phyloP scores from a whole-genome alignment of 495 filamentous ascomycete genomes.

The Lophiotrema nucula region DNA sequence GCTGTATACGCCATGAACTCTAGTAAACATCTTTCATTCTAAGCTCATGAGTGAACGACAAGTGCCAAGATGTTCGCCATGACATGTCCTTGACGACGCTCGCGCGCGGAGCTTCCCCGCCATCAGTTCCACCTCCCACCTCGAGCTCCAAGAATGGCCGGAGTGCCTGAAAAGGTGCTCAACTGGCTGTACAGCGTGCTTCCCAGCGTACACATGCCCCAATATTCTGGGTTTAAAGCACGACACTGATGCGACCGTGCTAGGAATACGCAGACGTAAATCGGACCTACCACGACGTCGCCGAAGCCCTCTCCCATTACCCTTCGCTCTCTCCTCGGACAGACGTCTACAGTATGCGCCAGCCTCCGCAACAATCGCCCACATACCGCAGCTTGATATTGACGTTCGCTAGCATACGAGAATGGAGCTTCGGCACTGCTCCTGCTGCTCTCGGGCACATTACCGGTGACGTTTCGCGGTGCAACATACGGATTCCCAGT shows the following conservation, averaged over 20 bases:
- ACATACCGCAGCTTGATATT: slow-evolving; percentile 2
- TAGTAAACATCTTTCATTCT: too few species aligned
- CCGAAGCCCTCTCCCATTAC: slow-evolving; percentile 74
- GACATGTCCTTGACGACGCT: background rate
- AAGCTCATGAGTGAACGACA: too few species aligned
- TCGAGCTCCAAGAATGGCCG: slow-evolving; percentile 54
- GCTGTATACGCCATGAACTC: too few species aligned
- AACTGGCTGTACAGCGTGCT: slow-evolving; percentile 94
- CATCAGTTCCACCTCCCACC: slow-evolving; percentile 1
- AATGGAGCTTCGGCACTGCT: slow-evolving; percentile 85
- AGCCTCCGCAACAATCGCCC: slow-evolving; percentile 3
- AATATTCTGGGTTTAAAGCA: background rate
- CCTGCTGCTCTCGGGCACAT: slow-evolving; percentile 78
- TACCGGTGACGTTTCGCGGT: slow-evolving; percentile 86
- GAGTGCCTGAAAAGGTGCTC: slow-evolving; percentile 81
- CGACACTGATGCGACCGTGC: slow-evolving; percentile 12
- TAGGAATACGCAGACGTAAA: slow-evolving; percentile 93
- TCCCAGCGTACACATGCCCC: slow-evolving; percentile 61
- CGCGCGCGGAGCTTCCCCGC: slow-evolving; percentile 27
- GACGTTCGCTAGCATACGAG: slow-evolving; percentile 67
- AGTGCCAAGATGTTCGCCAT: slow-evolving; percentile 9
- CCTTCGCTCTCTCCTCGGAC: slow-evolving; percentile 86
- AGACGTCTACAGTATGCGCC: slow-evolving; percentile 88
- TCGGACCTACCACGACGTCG: slow-evolving; percentile 88
- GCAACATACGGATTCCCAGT: slow-evolving; percentile 88